phyloP scores from a whole-genome alignment of 2,329 filamentous ascomycete genomes.

The Septoria petroselini region DNA sequence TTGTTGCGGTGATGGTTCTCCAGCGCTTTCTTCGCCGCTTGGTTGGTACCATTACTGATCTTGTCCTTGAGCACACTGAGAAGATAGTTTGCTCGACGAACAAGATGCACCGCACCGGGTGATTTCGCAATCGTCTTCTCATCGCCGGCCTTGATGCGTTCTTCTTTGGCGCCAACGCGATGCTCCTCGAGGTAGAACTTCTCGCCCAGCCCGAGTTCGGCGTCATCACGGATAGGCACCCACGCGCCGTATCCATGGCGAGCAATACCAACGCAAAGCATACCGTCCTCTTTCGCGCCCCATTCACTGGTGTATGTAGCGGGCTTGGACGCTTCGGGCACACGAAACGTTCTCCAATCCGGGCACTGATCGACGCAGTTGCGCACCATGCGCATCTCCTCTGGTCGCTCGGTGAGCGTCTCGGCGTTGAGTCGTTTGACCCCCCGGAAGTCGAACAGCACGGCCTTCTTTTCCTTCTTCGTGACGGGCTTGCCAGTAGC shows the following conservation, averaged over 20 bases:
- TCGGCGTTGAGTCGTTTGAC: conserved; percentile 95
- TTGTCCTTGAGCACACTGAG: conserved; percentile 92
- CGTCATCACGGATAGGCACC: conserved; percentile 88
- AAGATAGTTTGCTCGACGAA: conserved; percentile 90
- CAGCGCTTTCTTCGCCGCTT: conserved; percentile 70
- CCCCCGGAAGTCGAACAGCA: conserved; percentile 89
- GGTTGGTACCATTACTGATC: conserved; percentile 61
- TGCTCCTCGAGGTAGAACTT: conserved; percentile 98
- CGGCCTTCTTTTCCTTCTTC: conserved; percentile 96
- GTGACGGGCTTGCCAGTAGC: conserved; percentile 75
- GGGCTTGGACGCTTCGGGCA: conserved; percentile 87
- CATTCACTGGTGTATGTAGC: conserved; percentile 89
- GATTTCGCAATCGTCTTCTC: conserved; percentile 75
- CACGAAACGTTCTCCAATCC: conserved; percentile 76
- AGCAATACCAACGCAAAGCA: conserved; percentile 92
- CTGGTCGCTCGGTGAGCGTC: conserved; percentile 86
- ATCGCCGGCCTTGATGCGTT: conserved; percentile 70
- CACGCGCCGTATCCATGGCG: conserved; percentile 94
- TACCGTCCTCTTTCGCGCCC: conserved; percentile 91
- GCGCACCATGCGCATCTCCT: conserved; percentile 80
- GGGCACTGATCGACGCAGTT: conserved; percentile 62
- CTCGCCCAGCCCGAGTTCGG: conserved; percentile 77
- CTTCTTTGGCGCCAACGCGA: conserved; percentile 95
- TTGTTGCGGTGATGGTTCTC: conserved; percentile 95
- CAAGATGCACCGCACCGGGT: conserved; percentile 93